Conservation (phyloP, 495 filamentous ascomycete species). For the Aspergillus homomorphus region DNA sequence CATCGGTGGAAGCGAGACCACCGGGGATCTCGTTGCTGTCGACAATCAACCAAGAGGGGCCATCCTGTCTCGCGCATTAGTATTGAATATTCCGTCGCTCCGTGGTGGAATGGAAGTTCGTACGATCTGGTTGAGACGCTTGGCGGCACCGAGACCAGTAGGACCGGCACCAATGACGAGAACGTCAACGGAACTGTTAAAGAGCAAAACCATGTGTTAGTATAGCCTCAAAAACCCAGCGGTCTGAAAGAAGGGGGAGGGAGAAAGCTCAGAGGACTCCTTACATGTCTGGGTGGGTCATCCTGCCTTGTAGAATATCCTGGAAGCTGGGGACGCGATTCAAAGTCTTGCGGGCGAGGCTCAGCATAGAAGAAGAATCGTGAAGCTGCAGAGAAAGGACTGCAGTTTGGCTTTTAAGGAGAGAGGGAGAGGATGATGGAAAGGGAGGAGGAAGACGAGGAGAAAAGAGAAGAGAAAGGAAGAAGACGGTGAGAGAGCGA, state of each 20-base stretch:
- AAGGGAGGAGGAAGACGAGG: slow-evolving; percentile 20
- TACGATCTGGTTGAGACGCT: slow-evolving; percentile 95
- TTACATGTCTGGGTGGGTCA: slow-evolving; percentile 55
- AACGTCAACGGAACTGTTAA: slow-evolving; percentile 81
- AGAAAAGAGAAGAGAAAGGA: slow-evolving; percentile 21
- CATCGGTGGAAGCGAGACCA: slow-evolving; percentile 94
- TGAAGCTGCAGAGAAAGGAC: slow-evolving; percentile 32
- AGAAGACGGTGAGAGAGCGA: slow-evolving; percentile 34
- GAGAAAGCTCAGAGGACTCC: slow-evolving; percentile 15
- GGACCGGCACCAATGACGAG: slow-evolving; percentile 98
- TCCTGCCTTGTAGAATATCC: slow-evolving; percentile 58
- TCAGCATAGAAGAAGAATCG: slow-evolving; percentile 46
- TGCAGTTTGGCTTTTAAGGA: slow-evolving; percentile 23
- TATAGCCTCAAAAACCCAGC: background rate
- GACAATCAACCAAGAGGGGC: slow-evolving; percentile 92
- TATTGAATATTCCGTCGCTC: slow-evolving; percentile 12
- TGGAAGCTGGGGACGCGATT: slow-evolving; percentile 59
- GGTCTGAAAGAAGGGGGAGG: background rate
- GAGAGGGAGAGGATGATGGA: slow-evolving; percentile 17
- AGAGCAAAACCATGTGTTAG: slow-evolving; percentile 22
- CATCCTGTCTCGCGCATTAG: slow-evolving; percentile 55
- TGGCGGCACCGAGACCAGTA: slow-evolving; percentile 93
- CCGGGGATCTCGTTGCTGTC: slow-evolving; percentile 91
- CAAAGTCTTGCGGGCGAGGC: slow-evolving; percentile 49
- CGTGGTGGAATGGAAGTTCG: slow-evolving; percentile 29